Base-by-base conservation (phyloP, 306 rosid genomes). In the Cicer arietinum region DNA sequence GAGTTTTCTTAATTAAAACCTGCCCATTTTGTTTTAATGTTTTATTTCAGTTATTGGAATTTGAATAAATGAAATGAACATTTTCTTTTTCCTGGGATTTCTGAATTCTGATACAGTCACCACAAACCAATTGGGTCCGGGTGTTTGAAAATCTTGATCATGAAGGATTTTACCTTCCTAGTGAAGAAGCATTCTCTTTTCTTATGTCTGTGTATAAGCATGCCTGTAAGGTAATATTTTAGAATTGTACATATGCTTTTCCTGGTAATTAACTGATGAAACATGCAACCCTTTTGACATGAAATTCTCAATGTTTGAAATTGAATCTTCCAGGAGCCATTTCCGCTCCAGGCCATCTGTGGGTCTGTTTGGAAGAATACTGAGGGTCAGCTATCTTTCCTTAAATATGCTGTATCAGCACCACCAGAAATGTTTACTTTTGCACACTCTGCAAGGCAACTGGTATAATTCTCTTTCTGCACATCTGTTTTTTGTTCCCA, bases 381-480 rank as follows among this genome's bases (percentile, higher is more conserved):
- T 1, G 99, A 95, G 90, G 98, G 97, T 70, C 99, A 95, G 83
- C 80, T 95, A 59, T 95, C 99, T 52, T 95, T 95, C 80, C 93
- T 95, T 41, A 92, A 87, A 80, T 86, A 88, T 78, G 99, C 97
- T 44, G 96, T 88, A 20, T 84, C 88, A 40, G 90, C 97, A 50
- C 90, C 92, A 45, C 93, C 92, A 0, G 99, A 95, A 83, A 74
- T 90, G 67, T 92, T 95, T 77, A 86, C 90, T 65, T 95, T 95
- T 84, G 87, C 86, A 35, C 99, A 90, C 83, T 89, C 95, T 30
- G 79, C 37, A 43, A 90, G 91, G 82, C 94, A 86, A 84, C 87
- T 95, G 93, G 99, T 95, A 92, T 43, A 77, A 43, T 75, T 51
- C 63, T 68, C 67, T 76, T 46, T 52, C 44, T 64, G 68, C 77